Evolutionary conservation across 257 asterid species (phyloP), one percentile per base, ranked within the genome.

Genomic region (Jasminum sambac): DNA sequence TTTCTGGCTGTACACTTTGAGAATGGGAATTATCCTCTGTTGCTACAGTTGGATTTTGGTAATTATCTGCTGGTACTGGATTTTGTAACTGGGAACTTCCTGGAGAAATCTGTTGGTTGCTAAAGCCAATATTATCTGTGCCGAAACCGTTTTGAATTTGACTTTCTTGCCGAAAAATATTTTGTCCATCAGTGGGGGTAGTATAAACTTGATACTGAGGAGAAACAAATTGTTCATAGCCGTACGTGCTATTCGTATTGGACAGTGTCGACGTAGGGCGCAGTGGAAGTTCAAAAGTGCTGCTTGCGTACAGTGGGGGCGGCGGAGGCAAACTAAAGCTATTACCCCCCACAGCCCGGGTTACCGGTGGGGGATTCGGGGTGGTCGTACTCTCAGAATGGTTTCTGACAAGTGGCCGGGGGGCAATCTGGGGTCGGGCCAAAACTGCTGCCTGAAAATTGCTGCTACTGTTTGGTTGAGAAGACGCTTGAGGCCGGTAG

Each of bases 401-500:
- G 57, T 72, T 74, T 44, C 72, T 76, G 23, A 58, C 62, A 61
- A 52, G 70, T 21, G 81, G 65, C 72, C n/a, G 78, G 70, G 74
- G 10, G 38, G 68, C 39, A 66, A 44, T 39, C 12, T 72, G 77
- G 34, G 84, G 39, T 50, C 43, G 80, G 12, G 52, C 71, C 52
- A 78, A 37, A 21, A 40, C 30, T 66, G 77, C 38, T 66, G 65
- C 76, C 52, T 39, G 57, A 59, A 76, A 72, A 79, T 63, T 79
- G 58, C 70, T 50, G 9, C 36, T 75, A 61, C 21, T 39, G 78
- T 65, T 63, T 14, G 68, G 76, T 66, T 68, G 84, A 74, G 83
- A 68, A 65, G 81, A 64, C 64, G 36, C 59, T 67, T 73, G 89
- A 78, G 81, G 64, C 41, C 60, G 82, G 69, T 59, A 39, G 13